These are phyloP conservation scores for Scutellaria galericulata DNA, from an alignment of 257 asterid genomes.

Conservation along the genomic window DNA sequence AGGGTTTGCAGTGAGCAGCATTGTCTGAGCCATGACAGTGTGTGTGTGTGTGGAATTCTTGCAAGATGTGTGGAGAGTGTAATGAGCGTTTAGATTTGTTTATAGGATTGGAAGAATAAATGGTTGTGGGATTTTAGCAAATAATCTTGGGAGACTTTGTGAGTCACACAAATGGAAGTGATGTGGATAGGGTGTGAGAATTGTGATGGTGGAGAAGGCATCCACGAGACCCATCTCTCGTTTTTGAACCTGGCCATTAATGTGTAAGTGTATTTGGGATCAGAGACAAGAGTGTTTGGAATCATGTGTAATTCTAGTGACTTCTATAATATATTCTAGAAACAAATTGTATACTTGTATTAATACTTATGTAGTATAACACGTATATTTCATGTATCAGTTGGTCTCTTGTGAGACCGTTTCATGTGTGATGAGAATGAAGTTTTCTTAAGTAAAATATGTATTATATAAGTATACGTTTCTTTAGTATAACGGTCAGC, in stretches of 20 bases:
- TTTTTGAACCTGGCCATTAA: background rate
- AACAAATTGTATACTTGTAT: no score
- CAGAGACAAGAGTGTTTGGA: background rate
- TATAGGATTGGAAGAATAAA: background rate
- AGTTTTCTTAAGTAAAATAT: no score
- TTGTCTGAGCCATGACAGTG: conserved; percentile 54
- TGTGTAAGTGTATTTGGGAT: background rate
- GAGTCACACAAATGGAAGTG: conserved; percentile 43
- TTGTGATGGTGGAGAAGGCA: conserved; percentile 34
- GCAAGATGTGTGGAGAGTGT: background rate
- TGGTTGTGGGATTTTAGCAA: conserved; percentile 23
- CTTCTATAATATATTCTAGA: background rate
- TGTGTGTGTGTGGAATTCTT: background rate
- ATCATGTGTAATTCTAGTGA: background rate
- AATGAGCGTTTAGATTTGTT: background rate
- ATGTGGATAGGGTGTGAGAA: conserved; percentile 44
- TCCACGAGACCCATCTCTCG: conserved; percentile 34
- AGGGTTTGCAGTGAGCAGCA: conserved; percentile 65
- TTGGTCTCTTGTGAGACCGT: no score
- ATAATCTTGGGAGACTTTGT: conserved; percentile 27
- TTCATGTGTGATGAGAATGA: no score
- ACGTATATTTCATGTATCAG: no score
- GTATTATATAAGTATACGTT: no score
- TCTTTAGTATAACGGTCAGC: no score
- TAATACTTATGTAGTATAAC: no score